A percentile compares a stretch with the other conserved stretches of the same genome.
Conservation (phyloP, 345 rosid species). For the Acer campestre region DNA sequence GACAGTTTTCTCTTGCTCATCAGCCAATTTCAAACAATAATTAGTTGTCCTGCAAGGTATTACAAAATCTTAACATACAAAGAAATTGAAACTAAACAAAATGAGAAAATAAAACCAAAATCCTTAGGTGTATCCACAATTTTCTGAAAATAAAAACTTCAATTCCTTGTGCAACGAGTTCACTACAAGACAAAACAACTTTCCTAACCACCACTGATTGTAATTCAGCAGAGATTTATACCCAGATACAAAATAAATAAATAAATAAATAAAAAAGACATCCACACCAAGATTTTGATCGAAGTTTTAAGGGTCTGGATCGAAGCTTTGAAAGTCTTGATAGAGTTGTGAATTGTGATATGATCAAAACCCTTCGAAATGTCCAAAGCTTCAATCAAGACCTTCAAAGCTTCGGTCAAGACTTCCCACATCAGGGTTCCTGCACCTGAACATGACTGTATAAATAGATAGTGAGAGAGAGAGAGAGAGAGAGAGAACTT, state of each 20-base stretch:
- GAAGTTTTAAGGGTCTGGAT: neutral
- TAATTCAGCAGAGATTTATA: neutral
- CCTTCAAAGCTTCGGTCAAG: neutral
- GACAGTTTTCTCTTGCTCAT: conserved; percentile 79
- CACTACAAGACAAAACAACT: neutral
- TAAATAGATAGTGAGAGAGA: neutral
- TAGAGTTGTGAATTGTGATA: neutral
- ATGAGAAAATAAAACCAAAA: neutral
- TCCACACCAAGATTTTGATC: neutral
- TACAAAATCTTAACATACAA: conserved; percentile 9
- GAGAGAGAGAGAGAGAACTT: neutral
- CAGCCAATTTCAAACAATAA: conserved; percentile 76
- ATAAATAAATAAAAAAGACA: neutral
- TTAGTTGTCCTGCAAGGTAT: conserved; percentile 62
- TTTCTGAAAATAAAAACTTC: neutral
- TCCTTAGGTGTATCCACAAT: neutral
- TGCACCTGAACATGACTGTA: neutral
- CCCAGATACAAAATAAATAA: neutral
- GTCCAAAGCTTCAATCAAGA: neutral
- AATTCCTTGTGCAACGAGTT: neutral
- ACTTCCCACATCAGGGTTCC: neutral
- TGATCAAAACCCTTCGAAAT: no score
- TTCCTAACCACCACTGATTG: neutral
- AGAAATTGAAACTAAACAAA: neutral
- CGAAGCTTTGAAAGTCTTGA: neutral